A percentile compares a stretch with the other conserved stretches of the same genome.
Conservation (phyloP, 495 filamentous ascomycete species). For the Hyaloscypha bicolor region DNA sequence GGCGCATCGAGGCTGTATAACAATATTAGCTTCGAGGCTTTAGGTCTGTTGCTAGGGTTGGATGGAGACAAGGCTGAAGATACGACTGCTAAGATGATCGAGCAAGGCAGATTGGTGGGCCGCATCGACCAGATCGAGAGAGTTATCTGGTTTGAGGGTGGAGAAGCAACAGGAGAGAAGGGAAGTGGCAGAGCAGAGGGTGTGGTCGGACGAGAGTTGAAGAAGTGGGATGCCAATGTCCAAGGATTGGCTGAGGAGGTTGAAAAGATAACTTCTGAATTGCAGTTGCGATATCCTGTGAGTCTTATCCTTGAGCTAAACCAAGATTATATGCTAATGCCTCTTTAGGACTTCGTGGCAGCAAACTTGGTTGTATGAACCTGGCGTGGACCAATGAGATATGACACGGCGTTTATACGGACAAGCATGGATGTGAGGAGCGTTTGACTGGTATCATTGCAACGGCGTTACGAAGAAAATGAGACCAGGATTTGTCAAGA, state of each 20-base stretch:
- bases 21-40: constrained; percentile 80
- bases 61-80: constrained; percentile 84
- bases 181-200: constrained; percentile 59
- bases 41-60: constrained; percentile 77
- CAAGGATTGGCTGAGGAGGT: constrained; percentile 84
- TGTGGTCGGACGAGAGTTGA: constrained; percentile 66
- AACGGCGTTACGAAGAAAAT: constrained; percentile 30
- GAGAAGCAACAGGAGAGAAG: constrained; percentile 66
- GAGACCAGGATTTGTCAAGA: constrained; percentile 12
- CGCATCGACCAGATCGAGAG: constrained; percentile 94
- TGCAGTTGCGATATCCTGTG: constrained; percentile 72
- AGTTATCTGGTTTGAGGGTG: constrained; percentile 80
- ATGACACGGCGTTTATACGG: constrained; percentile 27
- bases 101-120: constrained; percentile 83
- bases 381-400: background rate
- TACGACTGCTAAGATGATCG: constrained; percentile 92
- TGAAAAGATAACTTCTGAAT: constrained; percentile 76
- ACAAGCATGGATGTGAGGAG: constrained; percentile 26
- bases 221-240: constrained; percentile 88
- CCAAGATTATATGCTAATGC: constrained; percentile 6
- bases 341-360: constrained; percentile 52
- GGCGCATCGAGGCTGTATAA: constrained; percentile 83
- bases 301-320: constrained; percentile 3
- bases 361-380: constrained; percentile 44
- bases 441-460: constrained; percentile 24